Percentiles rank a stretch among this genome's conserved stretches.
Evolutionary conservation across 306 rosid species (phyloP).

Genomic region (Hippophae tibetana): DNA sequence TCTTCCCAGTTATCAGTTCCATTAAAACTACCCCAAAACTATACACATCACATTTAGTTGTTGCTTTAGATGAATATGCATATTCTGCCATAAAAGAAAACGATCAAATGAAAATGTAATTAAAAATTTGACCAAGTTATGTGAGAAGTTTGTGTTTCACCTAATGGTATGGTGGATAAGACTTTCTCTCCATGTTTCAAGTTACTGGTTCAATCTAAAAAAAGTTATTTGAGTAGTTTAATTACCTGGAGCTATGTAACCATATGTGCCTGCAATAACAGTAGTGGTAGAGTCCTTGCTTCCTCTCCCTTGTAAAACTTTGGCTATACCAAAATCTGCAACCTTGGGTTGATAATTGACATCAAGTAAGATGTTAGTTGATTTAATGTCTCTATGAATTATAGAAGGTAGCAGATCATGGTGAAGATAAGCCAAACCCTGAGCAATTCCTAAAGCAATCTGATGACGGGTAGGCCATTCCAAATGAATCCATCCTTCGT

Average conservation of each 20-base stretch:
- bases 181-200: no score
- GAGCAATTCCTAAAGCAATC: slow-evolving; percentile 17
- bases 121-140: neutral
- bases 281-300: slow-evolving; percentile 26
- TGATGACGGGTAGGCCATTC: slow-evolving; percentile 12
- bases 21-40: slow-evolving; percentile 87
- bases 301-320: slow-evolving; percentile 6
- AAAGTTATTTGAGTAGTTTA: neutral
- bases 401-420: slow-evolving; percentile 19
- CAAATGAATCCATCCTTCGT: slow-evolving; percentile 1
- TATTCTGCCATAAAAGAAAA: slow-evolving; percentile 50
- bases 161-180: no score
- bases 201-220: neutral
- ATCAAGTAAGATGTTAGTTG: slow-evolving; percentile 15
- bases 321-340: slow-evolving; percentile 20
- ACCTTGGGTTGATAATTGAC: slow-evolving; percentile 15
- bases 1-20: slow-evolving; percentile 91
- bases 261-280: slow-evolving; percentile 17
- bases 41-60: slow-evolving; percentile 89
- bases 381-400: slow-evolving; percentile 18
- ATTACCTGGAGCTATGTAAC: slow-evolving; percentile 21
- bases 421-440: slow-evolving; percentile 23
- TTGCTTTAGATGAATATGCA: slow-evolving; percentile 89
- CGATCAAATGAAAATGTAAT: slow-evolving; percentile 6
- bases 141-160: no score